phyloP scores from a whole-genome alignment of 441 rosid species.

The Bruguiera hainesii region DNA sequence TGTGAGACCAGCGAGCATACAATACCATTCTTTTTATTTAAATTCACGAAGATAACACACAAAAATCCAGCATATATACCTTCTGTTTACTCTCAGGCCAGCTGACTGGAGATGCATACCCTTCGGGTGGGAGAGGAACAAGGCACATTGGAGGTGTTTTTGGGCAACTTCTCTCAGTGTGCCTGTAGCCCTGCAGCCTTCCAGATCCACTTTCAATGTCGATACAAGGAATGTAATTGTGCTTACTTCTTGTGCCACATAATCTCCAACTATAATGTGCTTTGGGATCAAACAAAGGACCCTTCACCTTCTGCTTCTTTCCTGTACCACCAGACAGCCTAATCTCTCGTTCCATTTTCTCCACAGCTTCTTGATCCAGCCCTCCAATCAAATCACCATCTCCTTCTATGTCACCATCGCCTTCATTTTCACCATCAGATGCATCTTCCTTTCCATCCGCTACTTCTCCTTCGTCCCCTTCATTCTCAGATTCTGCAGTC shows the following conservation, averaged over 20 bases:
- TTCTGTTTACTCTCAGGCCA: slow-evolving; percentile 89
- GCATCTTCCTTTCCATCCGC: slow-evolving; percentile 55
- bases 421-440: slow-evolving; percentile 37
- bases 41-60: slow-evolving; percentile 19
- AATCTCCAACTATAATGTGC: slow-evolving; percentile 78
- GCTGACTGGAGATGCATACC: slow-evolving; percentile 61
- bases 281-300: slow-evolving; percentile 87
- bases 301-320: slow-evolving; percentile 67
- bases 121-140: slow-evolving; percentile 81
- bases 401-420: slow-evolving; percentile 36
- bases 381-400: slow-evolving; percentile 42
- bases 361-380: slow-evolving; percentile 42
- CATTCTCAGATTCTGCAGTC: slow-evolving; percentile 41
- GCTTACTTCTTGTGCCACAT: slow-evolving; percentile 87
- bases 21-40: slow-evolving; percentile 8
- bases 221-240: slow-evolving; percentile 94
- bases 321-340: slow-evolving; percentile 26
- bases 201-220: slow-evolving; percentile 66
- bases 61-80: slow-evolving; percentile 34
- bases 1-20: slow-evolving; percentile 19
- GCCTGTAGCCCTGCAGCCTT: slow-evolving; percentile 68
- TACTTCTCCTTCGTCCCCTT: slow-evolving; percentile 44
- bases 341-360: slow-evolving; percentile 44
- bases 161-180: slow-evolving; percentile 91
- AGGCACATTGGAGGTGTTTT: slow-evolving; percentile 72